Base-by-base conservation (phyloP, 345 rosid genomes). In the Hibiscus mutabilis region DNA sequence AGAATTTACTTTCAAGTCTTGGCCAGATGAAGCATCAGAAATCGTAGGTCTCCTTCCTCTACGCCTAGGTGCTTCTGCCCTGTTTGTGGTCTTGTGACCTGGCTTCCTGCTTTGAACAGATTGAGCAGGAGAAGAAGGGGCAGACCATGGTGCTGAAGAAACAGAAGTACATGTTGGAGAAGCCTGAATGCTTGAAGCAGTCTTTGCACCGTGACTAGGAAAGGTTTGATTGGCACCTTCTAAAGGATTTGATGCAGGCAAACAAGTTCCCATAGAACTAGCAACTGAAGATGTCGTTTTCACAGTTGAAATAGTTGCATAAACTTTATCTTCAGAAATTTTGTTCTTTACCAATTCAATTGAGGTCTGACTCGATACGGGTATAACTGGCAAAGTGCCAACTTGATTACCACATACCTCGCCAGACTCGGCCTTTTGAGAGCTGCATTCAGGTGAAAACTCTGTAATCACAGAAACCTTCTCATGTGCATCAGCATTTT, bases 391-490 rank as follows among this genome's bases (percentile, higher is more conserved):
- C 52, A 77, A 19, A 61, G 53, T 76, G 55, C 74, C 74, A 76
- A 31, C 66, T 53, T 79, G 85, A 58, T 35, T 76, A 62, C 73
- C 46, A 74, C 77, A 66, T 74, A 52, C 71, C 71, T 85, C 92
- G 37, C 75, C 80, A 55, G 67, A 61, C 76, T 78, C 87, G 68
- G 70, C 72, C 73, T 89, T 87, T 44, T 82, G 72, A 35, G 83
- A 74, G 74, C 82, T 73, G 78, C 78, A 77, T 77, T 85, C 96
- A 10, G 92, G 83, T 69, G 85, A 86, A 27, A 82, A 78, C 71
- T 85, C 91, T 81, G 83, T 87, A 88, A 83, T 83, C 78, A 83
- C 87, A 69, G 89, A 84, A 75, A 92, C 85, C 80, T 86, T 90
- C 77, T 83, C 86, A 73, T 76, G 77, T 52, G 83, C 76, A 78